Base-by-base conservation (phyloP, 805 yeast genomes). In the Blastobotrys terrestris region DNA sequence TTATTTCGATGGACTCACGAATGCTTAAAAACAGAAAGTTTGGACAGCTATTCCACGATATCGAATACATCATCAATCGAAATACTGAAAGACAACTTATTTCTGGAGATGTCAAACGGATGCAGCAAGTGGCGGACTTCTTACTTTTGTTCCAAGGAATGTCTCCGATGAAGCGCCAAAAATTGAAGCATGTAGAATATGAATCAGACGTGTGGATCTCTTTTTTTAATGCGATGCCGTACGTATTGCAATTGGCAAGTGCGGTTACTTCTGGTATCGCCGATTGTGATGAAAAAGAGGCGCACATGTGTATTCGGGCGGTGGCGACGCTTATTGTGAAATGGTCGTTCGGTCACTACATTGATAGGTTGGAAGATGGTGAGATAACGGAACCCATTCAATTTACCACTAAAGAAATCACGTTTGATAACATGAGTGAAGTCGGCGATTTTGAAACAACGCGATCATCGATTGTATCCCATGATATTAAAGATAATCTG, bases 121-220 rank as follows among this genome's bases (percentile, higher is more conserved):
- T 85, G 4, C 71, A 75, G 1, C 84, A 83, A 70, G 74, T 85
- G 0, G 77, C 87, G 44, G 88, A 85, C 57, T 74, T 88, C 7
- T 60, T 87, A 31, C 70, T 79, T 1, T 68, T 88, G 31, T 86
- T 89, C 60, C 94, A 89, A 66, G 91, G 96, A 2, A 76, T 81
- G 46, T 87, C 94, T 1, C 83, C 86, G 0, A 70, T 88, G 60
- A 78, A 75, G 55, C 75, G 98, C 54, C 96, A 89, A 62, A 80
- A 81, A 2, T 74, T 77, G 3, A 84, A 80, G 54, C 99, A 92
- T 66, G 90, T 92, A 7, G 97, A 91, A 64, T 94, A 86, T 65
- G 99, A 92, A 64, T 83, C 83, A 45, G 87, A 87, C 31, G 92
- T 87, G 49, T 94, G 91, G 74, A 78, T 84, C 1, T 77, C 81